phyloP scores from a whole-genome alignment of 805 yeast species.

The Myxozyma geophila region DNA sequence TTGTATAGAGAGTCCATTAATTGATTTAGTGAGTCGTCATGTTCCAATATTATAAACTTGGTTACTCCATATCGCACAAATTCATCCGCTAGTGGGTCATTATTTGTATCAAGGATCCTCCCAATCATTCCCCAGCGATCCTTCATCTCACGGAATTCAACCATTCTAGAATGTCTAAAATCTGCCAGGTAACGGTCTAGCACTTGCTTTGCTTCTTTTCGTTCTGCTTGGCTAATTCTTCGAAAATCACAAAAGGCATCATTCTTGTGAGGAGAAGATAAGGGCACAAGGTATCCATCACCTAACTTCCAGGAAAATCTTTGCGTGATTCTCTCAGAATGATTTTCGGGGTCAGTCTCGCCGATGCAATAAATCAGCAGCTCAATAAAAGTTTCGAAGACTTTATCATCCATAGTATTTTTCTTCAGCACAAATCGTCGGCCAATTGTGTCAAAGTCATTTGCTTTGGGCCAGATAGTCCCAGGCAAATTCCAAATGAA shows the following conservation, averaged over 20 bases:
- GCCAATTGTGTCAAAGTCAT: not conserved
- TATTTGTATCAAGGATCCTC: not conserved
- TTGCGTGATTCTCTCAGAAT: not conserved
- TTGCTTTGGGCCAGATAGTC: not conserved
- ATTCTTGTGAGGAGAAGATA: not conserved
- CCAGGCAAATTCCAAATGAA: not conserved
- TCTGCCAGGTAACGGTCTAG: not conserved
- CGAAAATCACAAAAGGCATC: not conserved
- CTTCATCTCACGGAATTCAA: not conserved
- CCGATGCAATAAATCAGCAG: not conserved
- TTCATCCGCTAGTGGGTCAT: not conserved
- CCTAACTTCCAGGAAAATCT: not conserved
- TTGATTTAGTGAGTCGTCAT: not conserved
- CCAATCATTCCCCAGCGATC: not conserved
- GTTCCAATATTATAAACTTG: not conserved
- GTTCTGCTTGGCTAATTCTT: not conserved
- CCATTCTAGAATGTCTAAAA: not conserved
- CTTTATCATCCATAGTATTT: not conserved
- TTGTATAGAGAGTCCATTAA: not conserved
- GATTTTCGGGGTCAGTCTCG: not conserved
- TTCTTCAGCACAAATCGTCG: not conserved
- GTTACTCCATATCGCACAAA: not conserved
- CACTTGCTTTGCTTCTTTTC: not conserved
- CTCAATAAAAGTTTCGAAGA: not conserved
- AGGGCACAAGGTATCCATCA: not conserved